A percentile compares a stretch with the other conserved stretches of the same genome.
These are phyloP conservation scores for Phaseolus coccineus DNA, from an alignment of 331 rosid genomes.

Conservation along the genomic window DNA sequence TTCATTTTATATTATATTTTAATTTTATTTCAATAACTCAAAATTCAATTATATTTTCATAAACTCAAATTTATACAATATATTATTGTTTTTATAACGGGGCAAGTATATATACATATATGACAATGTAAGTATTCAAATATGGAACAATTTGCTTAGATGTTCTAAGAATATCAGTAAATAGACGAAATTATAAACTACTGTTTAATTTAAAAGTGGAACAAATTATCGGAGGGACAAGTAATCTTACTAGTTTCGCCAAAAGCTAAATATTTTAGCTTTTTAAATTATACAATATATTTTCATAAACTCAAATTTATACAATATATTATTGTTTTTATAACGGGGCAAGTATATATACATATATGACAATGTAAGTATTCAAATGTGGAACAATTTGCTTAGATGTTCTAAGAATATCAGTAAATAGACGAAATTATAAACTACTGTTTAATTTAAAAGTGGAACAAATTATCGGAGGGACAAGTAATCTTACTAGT, in stretches of 20 bases:
- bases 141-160: conserved; percentile 20
- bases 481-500: not conserved
- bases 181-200: not conserved
- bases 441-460: conserved; percentile 6
- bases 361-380: no score
- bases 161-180: not conserved
- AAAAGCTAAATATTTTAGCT: not conserved
- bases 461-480: not conserved
- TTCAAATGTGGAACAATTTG: conserved; percentile 27
- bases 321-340: no score
- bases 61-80: no score
- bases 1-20: no score
- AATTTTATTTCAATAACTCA: no score
- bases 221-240: not conserved
- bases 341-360: no score
- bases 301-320: no score
- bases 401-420: not conserved
- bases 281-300: no score
- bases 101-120: no score
- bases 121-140: no score
- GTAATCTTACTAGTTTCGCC: not conserved
- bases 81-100: no score
- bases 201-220: conserved; percentile 2
- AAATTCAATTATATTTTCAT: no score
- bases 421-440: not conserved